Conservation (phyloP, 305 asterid genomes). For the Fraxinus greggii region DNA sequence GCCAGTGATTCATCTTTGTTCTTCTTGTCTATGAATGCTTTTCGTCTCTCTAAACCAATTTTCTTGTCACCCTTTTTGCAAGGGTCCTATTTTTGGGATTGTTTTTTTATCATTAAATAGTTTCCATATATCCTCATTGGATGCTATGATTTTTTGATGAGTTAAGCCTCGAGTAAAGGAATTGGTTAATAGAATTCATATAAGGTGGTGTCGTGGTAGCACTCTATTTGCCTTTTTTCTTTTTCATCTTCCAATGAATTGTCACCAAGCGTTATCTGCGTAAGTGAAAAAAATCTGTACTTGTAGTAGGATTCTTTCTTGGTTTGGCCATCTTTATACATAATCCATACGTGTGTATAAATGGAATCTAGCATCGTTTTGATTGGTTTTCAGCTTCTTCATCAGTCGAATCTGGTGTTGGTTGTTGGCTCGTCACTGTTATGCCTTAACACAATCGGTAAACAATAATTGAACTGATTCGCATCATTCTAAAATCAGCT, state of each 20-base stretch:
- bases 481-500: neutral
- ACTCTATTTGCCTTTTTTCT: too few relatives aligned
- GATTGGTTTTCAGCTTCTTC: neutral
- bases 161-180: too few relatives aligned
- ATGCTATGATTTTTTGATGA: neutral
- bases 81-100: neutral
- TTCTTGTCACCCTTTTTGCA: neutral
- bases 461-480: neutral
- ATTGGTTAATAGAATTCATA: too few relatives aligned
- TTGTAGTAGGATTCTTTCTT: neutral
- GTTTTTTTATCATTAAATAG: neutral
- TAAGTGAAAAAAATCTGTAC: too few relatives aligned
- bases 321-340: neutral
- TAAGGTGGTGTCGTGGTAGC: too few relatives aligned
- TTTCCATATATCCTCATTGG: neutral
- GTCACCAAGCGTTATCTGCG: too few relatives aligned
- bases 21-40: neutral
- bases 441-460: neutral
- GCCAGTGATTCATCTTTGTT: neutral
- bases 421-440: neutral
- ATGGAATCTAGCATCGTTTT: neutral
- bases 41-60: neutral
- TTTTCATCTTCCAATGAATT: too few relatives aligned
- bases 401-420: neutral
- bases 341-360: neutral